Conservation (phyloP, 345 rosid genomes). For the Gynandropsis gynandra region DNA sequence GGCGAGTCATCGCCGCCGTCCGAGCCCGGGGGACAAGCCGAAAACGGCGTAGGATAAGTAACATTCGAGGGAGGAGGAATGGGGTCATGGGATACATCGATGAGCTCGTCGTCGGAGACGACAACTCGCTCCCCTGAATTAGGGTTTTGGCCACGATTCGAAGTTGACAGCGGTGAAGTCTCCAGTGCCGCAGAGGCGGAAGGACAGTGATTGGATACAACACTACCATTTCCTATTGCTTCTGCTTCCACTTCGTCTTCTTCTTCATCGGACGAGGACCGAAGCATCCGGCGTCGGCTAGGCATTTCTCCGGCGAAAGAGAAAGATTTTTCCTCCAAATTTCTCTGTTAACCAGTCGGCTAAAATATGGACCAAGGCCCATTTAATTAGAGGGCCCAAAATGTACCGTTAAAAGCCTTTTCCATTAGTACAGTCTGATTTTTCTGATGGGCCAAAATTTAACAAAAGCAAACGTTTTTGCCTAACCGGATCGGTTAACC, state of each 20-base stretch:
- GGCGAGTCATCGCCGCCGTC: slow-evolving; percentile 34
- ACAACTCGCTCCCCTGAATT: slow-evolving; percentile 21
- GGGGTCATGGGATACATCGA: slow-evolving; percentile 43
- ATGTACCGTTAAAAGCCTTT: too few relatives aligned
- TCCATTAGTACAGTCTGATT: too few relatives aligned
- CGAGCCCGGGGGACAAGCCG: slow-evolving; percentile 8
- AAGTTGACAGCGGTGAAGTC: slow-evolving; percentile 14
- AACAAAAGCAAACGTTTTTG: too few relatives aligned
- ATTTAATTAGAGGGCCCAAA: too few relatives aligned
- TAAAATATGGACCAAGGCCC: not conserved
- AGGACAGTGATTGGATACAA: slow-evolving; percentile 6
- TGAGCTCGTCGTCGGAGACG: slow-evolving; percentile 50
- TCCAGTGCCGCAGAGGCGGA: slow-evolving; percentile 20
- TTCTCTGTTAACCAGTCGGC: not conserved
- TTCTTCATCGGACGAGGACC: slow-evolving; percentile 46
- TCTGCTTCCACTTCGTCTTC: slow-evolving; percentile 26
- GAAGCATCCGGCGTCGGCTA: slow-evolving; percentile 50
- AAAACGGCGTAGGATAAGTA: slow-evolving; percentile 17
- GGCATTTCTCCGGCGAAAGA: slow-evolving; percentile 35
- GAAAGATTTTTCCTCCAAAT: slow-evolving; percentile 29
- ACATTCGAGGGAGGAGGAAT: slow-evolving; percentile 28
- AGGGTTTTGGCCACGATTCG: slow-evolving; percentile 25
- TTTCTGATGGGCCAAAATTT: too few relatives aligned
- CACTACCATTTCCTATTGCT: slow-evolving; percentile 9
- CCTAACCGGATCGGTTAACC: too few relatives aligned